A percentile compares a stretch with the other conserved stretches of the same genome.
phyloP scores from a whole-genome alignment of 176 grass and related monocot genomes.

The Musa itinerans region DNA sequence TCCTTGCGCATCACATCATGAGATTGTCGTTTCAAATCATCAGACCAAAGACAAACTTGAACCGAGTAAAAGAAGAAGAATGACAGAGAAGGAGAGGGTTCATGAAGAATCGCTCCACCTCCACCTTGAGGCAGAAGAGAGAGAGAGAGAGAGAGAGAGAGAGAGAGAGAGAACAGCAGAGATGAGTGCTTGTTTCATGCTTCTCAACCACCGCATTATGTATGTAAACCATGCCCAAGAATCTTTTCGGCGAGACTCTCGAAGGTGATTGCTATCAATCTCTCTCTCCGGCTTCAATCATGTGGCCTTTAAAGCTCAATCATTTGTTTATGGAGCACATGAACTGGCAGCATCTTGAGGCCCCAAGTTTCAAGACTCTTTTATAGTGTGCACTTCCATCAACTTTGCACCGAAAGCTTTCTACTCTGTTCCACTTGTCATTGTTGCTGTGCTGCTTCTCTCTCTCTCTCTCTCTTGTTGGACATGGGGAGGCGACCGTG shows the following conservation, averaged over 20 bases:
- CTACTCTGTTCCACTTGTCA: too few species aligned
- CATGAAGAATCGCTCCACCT: not conserved
- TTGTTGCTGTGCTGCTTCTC: not conserved
- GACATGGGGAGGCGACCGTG: constrained; percentile 16
- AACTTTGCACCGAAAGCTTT: too few species aligned
- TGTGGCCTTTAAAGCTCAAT: not conserved
- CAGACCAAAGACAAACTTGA: not conserved
- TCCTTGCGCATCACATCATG: too few species aligned
- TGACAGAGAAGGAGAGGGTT: not conserved
- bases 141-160: too few species aligned
- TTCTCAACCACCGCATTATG: not conserved
- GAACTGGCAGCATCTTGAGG: constrained; percentile 7
- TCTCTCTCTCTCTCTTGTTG: too few species aligned
- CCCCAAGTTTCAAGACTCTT: not conserved
- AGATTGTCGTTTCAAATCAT: not conserved
- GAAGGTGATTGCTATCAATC: too few species aligned
- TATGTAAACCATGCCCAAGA: not conserved
- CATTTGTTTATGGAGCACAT: not conserved
- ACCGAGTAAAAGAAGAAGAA: not conserved
- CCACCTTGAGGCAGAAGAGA: not conserved
- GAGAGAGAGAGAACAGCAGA: not conserved
- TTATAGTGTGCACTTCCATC: too few species aligned
- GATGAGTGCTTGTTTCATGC: constrained; percentile 1
- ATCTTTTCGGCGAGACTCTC: not conserved
- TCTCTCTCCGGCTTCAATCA: too few species aligned